phyloP scores from a whole-genome alignment of 768 basidiomycete genomes.

The Scleroderma citrinum region DNA sequence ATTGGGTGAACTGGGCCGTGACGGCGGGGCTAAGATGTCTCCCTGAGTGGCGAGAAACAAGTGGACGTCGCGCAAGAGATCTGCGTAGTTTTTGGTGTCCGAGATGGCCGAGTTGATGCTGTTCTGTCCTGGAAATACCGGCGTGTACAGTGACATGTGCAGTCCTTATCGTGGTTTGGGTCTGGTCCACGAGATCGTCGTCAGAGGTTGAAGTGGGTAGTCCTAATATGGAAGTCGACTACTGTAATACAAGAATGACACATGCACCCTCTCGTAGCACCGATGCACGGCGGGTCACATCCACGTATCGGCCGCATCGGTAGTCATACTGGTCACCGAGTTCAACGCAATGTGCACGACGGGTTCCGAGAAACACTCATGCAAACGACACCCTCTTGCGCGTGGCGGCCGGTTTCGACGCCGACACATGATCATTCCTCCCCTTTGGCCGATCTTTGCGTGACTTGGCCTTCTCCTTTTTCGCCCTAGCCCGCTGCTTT shows the following conservation, averaged over 20 bases:
- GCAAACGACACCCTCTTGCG: slow-evolving; percentile 32
- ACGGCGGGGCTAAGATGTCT: slow-evolving; percentile 31
- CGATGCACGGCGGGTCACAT: not conserved
- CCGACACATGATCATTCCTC: slow-evolving; percentile 9
- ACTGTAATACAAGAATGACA: not conserved
- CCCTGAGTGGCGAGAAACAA: slow-evolving; percentile 27
- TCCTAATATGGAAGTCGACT: not conserved
- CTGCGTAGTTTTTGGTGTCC: slow-evolving; percentile 14
- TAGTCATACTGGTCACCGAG: no score
- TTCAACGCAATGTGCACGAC: no score
- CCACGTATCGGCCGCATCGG: not conserved
- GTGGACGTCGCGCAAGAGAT: slow-evolving; percentile 26
- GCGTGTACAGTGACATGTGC: slow-evolving; percentile 31
- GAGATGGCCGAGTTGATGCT: not conserved
- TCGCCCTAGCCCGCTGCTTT: slow-evolving; percentile 32
- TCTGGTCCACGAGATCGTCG: not conserved
- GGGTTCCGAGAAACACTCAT: slow-evolving; percentile 8
- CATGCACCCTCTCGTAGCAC: not conserved
- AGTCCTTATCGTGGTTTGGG: not conserved
- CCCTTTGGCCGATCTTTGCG: slow-evolving; percentile 20
- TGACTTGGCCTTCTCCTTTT: slow-evolving; percentile 34
- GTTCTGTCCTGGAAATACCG: slow-evolving; percentile 22
- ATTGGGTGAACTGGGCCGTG: slow-evolving; percentile 29
- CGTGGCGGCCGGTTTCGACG: slow-evolving; percentile 10
- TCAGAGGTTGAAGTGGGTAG: no score